Evolutionary conservation across 495 filamentous ascomycete species (phyloP).

Genomic region (Podospora pseudoanserina): DNA sequence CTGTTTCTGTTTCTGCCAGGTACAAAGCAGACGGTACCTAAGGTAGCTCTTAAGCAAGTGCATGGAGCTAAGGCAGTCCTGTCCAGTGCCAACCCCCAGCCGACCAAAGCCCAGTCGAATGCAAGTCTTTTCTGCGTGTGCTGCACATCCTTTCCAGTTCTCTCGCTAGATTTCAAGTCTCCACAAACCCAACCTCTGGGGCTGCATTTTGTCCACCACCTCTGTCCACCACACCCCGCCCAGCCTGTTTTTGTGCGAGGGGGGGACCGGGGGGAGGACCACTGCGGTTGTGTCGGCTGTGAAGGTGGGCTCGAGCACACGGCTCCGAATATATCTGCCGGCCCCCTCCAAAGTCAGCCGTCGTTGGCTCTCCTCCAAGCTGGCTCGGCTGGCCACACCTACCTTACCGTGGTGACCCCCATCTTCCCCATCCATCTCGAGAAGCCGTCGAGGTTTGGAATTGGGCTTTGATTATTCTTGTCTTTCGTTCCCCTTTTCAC

Average conservation of each 20-base stretch:
- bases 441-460: conserved; percentile 1
- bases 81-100: neutral
- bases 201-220: neutral
- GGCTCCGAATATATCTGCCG: conserved; percentile 26
- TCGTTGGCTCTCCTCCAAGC: conserved; percentile 15
- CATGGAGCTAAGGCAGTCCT: neutral
- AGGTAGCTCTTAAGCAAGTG: neutral
- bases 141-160: conserved; percentile 1
- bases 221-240: conserved; percentile 1
- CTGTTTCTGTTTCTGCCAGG: neutral
- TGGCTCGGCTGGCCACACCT: conserved; percentile 19
- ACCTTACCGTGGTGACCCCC: conserved; percentile 19
- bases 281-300: neutral
- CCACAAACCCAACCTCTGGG: neutral
- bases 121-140: conserved; percentile 5
- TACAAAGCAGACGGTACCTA: neutral
- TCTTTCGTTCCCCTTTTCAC: conserved; percentile 10
- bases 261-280: neutral
- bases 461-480: conserved; percentile 14
- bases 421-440: conserved; percentile 7
- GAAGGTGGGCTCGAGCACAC: conserved; percentile 21
- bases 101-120: neutral
- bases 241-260: neutral
- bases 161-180: conserved; percentile 1
- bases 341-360: conserved; percentile 6